A percentile compares a stretch with the other conserved stretches of the same genome.
These are phyloP conservation scores for Byssoonygena ceratinophila DNA, from an alignment of 2,329 filamentous ascomycete species.

Conservation along the genomic window DNA sequence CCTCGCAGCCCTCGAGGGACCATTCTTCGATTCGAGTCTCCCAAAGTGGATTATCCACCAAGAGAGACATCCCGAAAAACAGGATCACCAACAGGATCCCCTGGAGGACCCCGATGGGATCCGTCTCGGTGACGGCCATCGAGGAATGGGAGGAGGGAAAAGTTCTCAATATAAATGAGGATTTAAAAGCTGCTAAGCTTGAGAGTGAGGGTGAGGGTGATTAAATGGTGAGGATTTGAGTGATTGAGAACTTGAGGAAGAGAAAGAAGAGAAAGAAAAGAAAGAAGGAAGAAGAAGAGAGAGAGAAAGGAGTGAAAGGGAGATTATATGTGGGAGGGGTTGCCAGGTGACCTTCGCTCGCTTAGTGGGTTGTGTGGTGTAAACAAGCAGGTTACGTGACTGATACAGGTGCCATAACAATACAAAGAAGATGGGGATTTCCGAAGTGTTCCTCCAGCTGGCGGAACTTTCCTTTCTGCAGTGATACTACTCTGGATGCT, in stretches of 20 bases:
- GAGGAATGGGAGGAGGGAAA: neutral
- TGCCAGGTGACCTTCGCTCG: neutral
- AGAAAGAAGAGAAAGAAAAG: neutral
- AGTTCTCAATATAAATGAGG: neutral
- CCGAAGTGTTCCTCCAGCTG: slow-evolving; percentile 1
- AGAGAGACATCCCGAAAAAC: neutral
- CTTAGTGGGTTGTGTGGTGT: neutral
- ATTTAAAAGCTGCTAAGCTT: neutral
- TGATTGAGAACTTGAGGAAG: neutral
- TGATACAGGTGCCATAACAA: neutral
- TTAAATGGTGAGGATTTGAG: neutral
- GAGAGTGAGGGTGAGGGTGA: neutral
- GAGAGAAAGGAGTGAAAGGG: neutral
- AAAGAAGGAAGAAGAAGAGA: neutral
- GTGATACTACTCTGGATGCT: neutral
- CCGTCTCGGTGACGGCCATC: neutral
- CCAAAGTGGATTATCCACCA: neutral
- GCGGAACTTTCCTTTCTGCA: neutral
- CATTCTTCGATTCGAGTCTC: slow-evolving; percentile 1
- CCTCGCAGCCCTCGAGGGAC: slow-evolving; percentile 9
- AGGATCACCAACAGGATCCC: neutral
- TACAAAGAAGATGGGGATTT: neutral
- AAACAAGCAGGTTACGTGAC: slow-evolving; percentile 1
- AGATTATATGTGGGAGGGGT: slow-evolving; percentile 7
- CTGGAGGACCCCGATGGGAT: neutral